Evolutionary conservation across 768 basidiomycete species (phyloP), one percentile per base, ranked within the genome.

Genomic region (Suillus variegatus): DNA sequence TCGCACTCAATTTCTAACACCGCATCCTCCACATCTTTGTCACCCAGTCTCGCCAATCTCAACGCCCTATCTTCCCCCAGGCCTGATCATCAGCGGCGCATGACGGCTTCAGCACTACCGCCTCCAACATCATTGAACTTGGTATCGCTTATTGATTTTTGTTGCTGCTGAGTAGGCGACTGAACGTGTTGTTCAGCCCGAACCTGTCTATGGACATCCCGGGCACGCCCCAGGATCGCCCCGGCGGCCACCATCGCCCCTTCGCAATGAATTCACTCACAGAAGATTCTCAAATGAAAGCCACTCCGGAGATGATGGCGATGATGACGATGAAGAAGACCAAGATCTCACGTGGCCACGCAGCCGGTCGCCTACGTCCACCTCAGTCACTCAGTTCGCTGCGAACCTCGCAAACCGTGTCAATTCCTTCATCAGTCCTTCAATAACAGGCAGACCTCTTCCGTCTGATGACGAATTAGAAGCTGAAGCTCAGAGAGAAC

Each of bases 381-480:
- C 92, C 1, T 92, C 92, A 18, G 86, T 93, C 13, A 85, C 90
- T 40, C 83, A 88, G 70, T 84, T 93, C 65, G 92, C 92, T 49
- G 82, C 89, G 18, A 90, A 83, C 75, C 83, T 94, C 64, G 91
- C 90, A 7, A 89, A 92, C 67, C 85, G 88, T 46, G 86, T 94
- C n/a, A 86, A 87, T 49, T 84, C 84, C 20, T 80, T 93, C 64
- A 85, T 93, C 64, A 84, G 81, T 49, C 83, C 82, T 54, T 83
- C 85, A 4, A 77, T 82, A 7, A 71, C 70, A 5, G 78, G 79
- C 18, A 81, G 81, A 51, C 77, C 81, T 8, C 77, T 84, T 25
- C 90, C 85, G 2, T 85, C 88, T 2, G 91, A 93, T 71, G 91
- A 89, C 0, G 91, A 95, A 72, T 77, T 95, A 10, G 93, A 94